Conservation (phyloP, 805 yeast species). For the Pichia rugopelliculosa region DNA sequence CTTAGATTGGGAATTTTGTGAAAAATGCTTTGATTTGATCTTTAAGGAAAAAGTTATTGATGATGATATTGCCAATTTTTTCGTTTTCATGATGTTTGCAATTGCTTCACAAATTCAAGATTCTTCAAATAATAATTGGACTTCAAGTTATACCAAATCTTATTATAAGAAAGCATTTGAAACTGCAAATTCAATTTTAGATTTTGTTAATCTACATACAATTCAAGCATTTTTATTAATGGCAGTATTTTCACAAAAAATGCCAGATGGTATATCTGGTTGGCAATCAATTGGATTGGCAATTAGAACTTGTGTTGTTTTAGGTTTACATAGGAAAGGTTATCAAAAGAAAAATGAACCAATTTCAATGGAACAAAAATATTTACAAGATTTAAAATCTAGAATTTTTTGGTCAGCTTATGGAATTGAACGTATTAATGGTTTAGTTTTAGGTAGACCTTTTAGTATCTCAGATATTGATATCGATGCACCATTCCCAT, state of each 20-base stretch:
- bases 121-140: constrained; percentile 6
- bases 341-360: constrained; percentile 9
- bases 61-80: constrained; percentile 19
- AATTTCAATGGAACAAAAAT: constrained; percentile 5
- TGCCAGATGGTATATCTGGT: constrained; percentile 29
- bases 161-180: constrained; percentile 29
- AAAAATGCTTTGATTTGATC: constrained; percentile 17
- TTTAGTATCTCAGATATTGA: constrained; percentile 31
- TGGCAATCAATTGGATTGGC: constrained; percentile 30
- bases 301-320: constrained; percentile 25
- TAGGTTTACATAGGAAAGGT: constrained; percentile 28
- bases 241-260: constrained; percentile 28
- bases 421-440: constrained; percentile 30
- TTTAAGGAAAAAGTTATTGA: constrained; percentile 13
- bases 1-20: constrained; percentile 25
- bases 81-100: constrained; percentile 29
- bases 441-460: constrained; percentile 30
- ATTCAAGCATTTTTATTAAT: constrained; percentile 29
- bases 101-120: constrained; percentile 23
- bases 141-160: constrained; percentile 19
- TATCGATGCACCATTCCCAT: constrained; percentile 26
- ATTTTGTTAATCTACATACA: constrained; percentile 19
- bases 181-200: constrained; percentile 18
- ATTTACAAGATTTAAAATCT: constrained; percentile 19
- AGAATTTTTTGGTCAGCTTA: constrained; percentile 32